These are phyloP conservation scores for Heritiera littoralis DNA, from an alignment of 345 rosid species.

Conservation along the genomic window DNA sequence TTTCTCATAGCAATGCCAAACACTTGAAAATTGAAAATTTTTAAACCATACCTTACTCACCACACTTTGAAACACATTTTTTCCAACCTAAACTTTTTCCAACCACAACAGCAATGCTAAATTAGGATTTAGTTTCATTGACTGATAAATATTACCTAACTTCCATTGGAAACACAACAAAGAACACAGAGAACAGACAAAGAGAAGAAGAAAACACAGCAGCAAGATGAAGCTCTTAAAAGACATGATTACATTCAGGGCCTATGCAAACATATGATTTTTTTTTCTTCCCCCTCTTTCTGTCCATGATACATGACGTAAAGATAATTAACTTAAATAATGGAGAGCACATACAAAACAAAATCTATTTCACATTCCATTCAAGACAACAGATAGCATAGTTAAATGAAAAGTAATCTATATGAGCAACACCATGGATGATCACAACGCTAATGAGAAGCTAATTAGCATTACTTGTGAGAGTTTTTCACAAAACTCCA, in stretches of 20 bases:
- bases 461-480: constrained; percentile 62
- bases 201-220: too few relatives aligned
- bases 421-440: not conserved
- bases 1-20: too few relatives aligned
- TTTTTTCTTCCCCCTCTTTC: not conserved
- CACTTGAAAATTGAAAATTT: too few relatives aligned
- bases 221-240: not conserved
- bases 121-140: not conserved
- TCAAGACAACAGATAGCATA: not conserved
- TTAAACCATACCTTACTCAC: too few relatives aligned
- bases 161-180: not conserved
- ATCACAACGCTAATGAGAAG: not conserved
- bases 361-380: not conserved
- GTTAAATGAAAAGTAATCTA: not conserved
- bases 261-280: not conserved
- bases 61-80: too few relatives aligned
- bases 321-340: not conserved
- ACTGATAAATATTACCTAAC: not conserved
- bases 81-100: too few relatives aligned
- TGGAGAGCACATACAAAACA: not conserved
- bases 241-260: not conserved
- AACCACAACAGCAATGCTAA: too few relatives aligned
- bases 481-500: constrained; percentile 99
- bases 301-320: not conserved
- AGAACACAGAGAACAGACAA: not conserved